Conservation (phyloP, 2,329 filamentous ascomycete genomes). For the Fusarium neocosmosporiellum region DNA sequence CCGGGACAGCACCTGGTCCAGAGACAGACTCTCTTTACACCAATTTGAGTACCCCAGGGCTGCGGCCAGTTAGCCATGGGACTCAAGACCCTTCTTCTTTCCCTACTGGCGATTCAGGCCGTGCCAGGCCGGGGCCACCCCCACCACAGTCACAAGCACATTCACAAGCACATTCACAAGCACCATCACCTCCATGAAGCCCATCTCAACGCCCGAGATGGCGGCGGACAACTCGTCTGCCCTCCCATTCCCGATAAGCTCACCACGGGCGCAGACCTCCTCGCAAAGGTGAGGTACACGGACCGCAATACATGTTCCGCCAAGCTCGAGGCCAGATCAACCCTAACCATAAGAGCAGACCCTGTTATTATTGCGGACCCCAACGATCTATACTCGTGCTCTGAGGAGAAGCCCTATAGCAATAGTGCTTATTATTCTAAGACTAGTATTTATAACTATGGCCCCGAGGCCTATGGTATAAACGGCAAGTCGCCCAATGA, state of each 20-base stretch:
- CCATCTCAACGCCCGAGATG: constrained; percentile 3
- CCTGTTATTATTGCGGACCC: not conserved
- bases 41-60: not conserved
- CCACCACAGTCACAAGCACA: not conserved
- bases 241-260: constrained; percentile 10
- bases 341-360: not conserved
- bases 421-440: not conserved
- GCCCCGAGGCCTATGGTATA: not conserved
- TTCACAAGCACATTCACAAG: not conserved
- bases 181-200: not conserved
- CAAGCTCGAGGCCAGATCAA: constrained; percentile 1
- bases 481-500: not conserved
- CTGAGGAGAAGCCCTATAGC: not conserved
- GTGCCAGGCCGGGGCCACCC: not conserved
- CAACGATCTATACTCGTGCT: not conserved
- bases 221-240: constrained; percentile 1
- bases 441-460: not conserved
- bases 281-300: not conserved
- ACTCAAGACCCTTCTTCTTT: not conserved
- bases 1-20: not conserved
- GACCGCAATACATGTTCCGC: not conserved
- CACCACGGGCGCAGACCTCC: not conserved
- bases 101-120: not conserved
- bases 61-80: not conserved
- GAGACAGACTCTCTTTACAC: not conserved